A percentile compares a stretch with the other conserved stretches of the same genome.
These are phyloP conservation scores for Calophaca sinica DNA, from an alignment of 306 rosid genomes.

Conservation along the genomic window DNA sequence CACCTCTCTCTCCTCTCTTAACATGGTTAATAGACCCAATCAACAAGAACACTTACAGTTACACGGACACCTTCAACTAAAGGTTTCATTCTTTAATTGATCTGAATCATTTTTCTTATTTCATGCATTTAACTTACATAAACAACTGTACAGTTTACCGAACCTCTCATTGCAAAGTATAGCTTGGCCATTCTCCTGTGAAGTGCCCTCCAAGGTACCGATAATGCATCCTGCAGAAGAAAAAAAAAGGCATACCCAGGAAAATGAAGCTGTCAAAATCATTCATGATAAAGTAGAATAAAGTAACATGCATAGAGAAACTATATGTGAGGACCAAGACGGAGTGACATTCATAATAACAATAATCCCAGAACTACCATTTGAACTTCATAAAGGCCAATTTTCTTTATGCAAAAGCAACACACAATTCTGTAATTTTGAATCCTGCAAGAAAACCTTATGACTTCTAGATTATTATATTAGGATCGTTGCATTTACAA, in stretches of 20 bases:
- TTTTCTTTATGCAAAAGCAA: not conserved
- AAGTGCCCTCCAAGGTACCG: conserved; percentile 79
- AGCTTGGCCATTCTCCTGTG: conserved; percentile 74
- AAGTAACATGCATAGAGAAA: not conserved
- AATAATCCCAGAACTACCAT: not conserved
- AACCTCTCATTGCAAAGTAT: conserved; percentile 92
- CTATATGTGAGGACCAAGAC: not conserved
- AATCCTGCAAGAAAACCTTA: not conserved
- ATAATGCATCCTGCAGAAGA: conserved; percentile 74
- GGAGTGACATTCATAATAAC: not conserved
- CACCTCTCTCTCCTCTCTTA: not conserved
- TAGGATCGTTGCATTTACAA: not conserved
- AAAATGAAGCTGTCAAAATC: conserved; percentile 11
- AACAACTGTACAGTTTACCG: conserved; percentile 28
- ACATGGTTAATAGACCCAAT: not conserved
- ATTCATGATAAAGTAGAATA: conserved; percentile 9
- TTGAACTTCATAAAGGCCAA: not conserved
- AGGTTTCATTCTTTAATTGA: not conserved
- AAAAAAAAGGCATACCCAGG: not conserved
- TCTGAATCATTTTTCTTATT: conserved; percentile 3
- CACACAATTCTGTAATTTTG: not conserved
- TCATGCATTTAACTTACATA: not conserved
- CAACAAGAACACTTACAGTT: not conserved
- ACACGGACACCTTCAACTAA: not conserved
- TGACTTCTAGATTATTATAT: not conserved